Evolutionary conservation across 345 rosid genomes (phyloP), one percentile per base, ranked within the genome.

Genomic region (Linum usitatissimum): DNA sequence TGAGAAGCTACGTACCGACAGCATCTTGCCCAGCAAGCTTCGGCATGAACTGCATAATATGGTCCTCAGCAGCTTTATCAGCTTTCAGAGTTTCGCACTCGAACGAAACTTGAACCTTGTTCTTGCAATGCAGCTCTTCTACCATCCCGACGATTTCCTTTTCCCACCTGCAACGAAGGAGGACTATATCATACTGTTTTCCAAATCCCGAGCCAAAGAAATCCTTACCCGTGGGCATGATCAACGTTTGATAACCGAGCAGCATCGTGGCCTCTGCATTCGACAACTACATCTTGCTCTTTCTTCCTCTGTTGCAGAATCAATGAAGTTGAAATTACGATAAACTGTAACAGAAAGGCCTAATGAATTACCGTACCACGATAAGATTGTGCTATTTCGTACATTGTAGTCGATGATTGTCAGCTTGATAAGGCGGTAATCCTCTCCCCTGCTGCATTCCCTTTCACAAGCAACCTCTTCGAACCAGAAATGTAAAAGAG

Each of bases 391-490:
- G 38, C 55, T 21, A 17, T 21, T 55, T 36, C 79, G 18, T 75
- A 93, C 94, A 57, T 36, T 80, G 84, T 76, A 93, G 77, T 84
- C 92, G 36, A 73, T 82, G 76, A 93, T 84, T 14, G 91, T 67
- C 65, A 93, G 91, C 71, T 86, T 93, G 77, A 90, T 79, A 76
- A 87, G 76, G 66, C 92, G 84, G 78, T 86, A 86, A 72, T 93
- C 99, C 71, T 90, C 96, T 17, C 99, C 94, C 61, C 86, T 84
- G 78, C 94, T 93, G 73, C 99, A 90, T 69, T 90, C 99, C 78
- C 86, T 81, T 70, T 93, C 96, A 61, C 96, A 93, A 65, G 90
- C 82, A 67, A 93, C 61, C 70, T 86, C 99, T 90, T 67, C 48
- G 30, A 61, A 66, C n/a, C 78, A 65, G 28, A 48, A 45, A 55